Percentiles rank a stretch among this genome's conserved stretches.
Conservation (phyloP, 768 basidiomycete species). For the Fibroporia radiculosa region DNA sequence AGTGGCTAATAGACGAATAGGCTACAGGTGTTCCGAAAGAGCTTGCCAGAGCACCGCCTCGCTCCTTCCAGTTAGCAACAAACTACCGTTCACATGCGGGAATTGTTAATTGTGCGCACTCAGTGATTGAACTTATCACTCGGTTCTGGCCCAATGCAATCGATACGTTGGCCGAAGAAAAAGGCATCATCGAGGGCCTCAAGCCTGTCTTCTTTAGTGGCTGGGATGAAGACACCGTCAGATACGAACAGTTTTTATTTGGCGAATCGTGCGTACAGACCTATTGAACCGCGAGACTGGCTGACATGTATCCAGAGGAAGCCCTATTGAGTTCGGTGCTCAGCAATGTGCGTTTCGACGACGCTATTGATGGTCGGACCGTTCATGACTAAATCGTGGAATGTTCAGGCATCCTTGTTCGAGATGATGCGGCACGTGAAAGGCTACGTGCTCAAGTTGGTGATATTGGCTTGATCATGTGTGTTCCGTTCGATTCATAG, state of each 20-base stretch:
- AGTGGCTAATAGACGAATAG: neutral
- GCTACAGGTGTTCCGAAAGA: neutral
- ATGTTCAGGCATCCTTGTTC: constrained; percentile 59
- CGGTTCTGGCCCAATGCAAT: constrained; percentile 59
- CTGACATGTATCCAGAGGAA: constrained; percentile 26
- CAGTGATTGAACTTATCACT: constrained; percentile 53
- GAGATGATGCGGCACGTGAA: constrained; percentile 45
- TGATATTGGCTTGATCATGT: constrained; percentile 51
- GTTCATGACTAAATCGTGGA: too few relatives aligned
- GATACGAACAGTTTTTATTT: constrained; percentile 53
- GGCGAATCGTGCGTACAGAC: constrained; percentile 32
- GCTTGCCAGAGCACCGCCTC: constrained; percentile 14
- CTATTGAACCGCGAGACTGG: constrained; percentile 1
- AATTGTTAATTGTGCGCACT: constrained; percentile 66
- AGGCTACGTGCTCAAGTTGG: constrained; percentile 45
- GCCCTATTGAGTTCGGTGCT: constrained; percentile 51
- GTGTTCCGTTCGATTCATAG: constrained; percentile 13
- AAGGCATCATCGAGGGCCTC: constrained; percentile 43
- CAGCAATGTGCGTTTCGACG: constrained; percentile 45
- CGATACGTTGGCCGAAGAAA: constrained; percentile 48
- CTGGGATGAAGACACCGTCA: constrained; percentile 33
- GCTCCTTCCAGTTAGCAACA: constrained; percentile 47
- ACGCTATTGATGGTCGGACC: too few relatives aligned
- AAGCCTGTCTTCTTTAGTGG: constrained; percentile 53
- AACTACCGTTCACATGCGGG: constrained; percentile 72